Evolutionary conservation across 1,139 yeast species (phyloP), one percentile per base, ranked within the genome.

Genomic region (Sugiyamaella grinbergsii): DNA sequence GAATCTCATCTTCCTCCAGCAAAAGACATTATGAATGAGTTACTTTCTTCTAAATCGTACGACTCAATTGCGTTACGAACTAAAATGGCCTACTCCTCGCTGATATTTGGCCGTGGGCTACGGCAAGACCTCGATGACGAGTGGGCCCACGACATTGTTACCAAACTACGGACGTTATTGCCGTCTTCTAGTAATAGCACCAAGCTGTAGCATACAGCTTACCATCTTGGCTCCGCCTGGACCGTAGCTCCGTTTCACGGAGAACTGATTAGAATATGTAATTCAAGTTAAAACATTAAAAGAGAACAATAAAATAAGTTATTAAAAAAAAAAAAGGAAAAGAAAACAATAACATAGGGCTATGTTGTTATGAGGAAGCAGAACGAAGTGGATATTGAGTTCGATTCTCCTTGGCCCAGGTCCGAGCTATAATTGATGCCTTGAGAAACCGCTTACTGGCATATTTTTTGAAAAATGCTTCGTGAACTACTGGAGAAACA

Each of bases 391-490:
- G 49, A 32, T 37, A 45, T 13, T 23, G 29, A 16, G 15, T n/a
- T 19, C 42, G 18, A 23, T 45, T 45, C 13, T 28, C 49, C 16
- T 85, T 84, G 49, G 95, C 96, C 97, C 97, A 91, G 65, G 85
- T 86, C 63, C 96, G 81, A 57, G 96, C 89, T 55, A 88, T 75
- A 28, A 88, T 79, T 51, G 95, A 85, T 24, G 95, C 97, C 69
- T 88, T 88, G 88, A 93, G 84, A 66, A 85, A 90, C 66, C 89
- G 83, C 66, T 93, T 82, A 36, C 94, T 82, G 41, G 96, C 95
- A 67, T 93, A 93, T 71, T 93, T 93, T 68, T 89, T 89, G 74
- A 89, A 91, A 63, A 91, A 88, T 64, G 90, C 96, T 65, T 90
- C 96, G 68, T 91, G 96, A 53, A 81, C 83, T 42, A 89, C 88